These are phyloP conservation scores for Hordeum marinum DNA, from an alignment of 176 grass and related monocot genomes.

Conservation along the genomic window DNA sequence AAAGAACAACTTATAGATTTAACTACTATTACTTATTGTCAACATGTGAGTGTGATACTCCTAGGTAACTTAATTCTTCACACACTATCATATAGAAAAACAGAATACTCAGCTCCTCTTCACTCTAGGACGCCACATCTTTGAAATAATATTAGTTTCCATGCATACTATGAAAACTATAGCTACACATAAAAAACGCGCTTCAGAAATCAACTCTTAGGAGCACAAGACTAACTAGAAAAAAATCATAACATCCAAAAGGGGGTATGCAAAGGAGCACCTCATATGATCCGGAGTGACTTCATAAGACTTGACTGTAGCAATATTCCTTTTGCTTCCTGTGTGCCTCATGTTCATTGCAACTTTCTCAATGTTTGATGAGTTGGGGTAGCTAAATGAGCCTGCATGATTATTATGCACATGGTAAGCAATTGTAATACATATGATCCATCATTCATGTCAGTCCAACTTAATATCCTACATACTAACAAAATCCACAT, in stretches of 20 bases:
- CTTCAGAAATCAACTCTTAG: not conserved
- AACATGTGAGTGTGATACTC: not conserved
- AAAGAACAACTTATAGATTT: not conserved
- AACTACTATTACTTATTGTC: not conserved
- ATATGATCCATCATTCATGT: not conserved
- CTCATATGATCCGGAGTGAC: conserved; percentile 97
- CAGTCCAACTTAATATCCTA: conserved; percentile 17
- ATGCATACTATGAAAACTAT: not conserved
- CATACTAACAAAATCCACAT: not conserved
- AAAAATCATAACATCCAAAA: not conserved
- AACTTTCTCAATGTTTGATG: conserved; percentile 53
- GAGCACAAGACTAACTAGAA: conserved; percentile 12
- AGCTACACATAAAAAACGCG: not conserved
- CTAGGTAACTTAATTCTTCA: not conserved
- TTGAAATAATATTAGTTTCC: not conserved
- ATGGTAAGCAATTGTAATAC: not conserved
- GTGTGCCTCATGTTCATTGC: conserved; percentile 81
- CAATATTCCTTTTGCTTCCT: conserved; percentile 64
- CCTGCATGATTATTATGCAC: conserved; percentile 34
- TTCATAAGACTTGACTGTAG: conserved; percentile 71
- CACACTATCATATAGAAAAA: not conserved
- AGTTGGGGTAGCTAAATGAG: conserved; percentile 81
- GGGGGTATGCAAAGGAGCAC: conserved; percentile 28
- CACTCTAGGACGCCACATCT: not conserved
- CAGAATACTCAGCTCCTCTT: not conserved